Conservation (phyloP, 2,329 filamentous ascomycete genomes). For the Calonectria montana region DNA sequence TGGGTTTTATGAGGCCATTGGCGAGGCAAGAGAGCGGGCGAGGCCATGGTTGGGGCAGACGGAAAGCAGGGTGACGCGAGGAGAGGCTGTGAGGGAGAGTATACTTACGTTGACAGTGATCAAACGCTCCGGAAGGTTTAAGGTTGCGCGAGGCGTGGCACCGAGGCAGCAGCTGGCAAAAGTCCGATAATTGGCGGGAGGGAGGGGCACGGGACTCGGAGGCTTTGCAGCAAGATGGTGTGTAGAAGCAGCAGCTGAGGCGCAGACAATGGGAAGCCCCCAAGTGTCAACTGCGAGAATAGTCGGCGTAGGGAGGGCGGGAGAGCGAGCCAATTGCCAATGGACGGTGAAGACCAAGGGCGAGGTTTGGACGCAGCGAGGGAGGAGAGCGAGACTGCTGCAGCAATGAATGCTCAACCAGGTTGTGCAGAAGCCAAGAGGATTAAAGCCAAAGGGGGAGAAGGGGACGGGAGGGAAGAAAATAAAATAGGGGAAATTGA, state of each 20-base stretch:
- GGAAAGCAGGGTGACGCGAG: slow-evolving; percentile 7
- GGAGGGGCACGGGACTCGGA: slow-evolving; percentile 17
- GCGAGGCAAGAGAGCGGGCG: neutral
- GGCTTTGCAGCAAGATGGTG: slow-evolving; percentile 2
- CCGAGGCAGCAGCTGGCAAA: slow-evolving; percentile 30
- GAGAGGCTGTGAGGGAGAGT: slow-evolving; percentile 31
- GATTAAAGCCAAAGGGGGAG: neutral
- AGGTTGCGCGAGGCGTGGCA: slow-evolving; percentile 30
- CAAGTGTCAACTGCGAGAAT: slow-evolving; percentile 18
- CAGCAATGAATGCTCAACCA: neutral
- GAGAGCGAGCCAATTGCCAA: slow-evolving; percentile 36
- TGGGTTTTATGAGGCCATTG: slow-evolving; percentile 40
- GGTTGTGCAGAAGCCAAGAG: slow-evolving; percentile 1
- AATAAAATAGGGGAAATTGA: slow-evolving; percentile 33
- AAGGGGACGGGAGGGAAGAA: neutral
- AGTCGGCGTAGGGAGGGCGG: slow-evolving; percentile 22
- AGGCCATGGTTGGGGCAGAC: slow-evolving; percentile 5
- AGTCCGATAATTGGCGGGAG: slow-evolving; percentile 20
- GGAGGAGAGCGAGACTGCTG: neutral
- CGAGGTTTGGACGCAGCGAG: slow-evolving; percentile 15
- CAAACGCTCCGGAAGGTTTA: slow-evolving; percentile 8
- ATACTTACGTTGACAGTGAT: slow-evolving; percentile 36
- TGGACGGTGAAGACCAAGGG: slow-evolving; percentile 15
- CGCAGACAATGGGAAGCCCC: slow-evolving; percentile 29
- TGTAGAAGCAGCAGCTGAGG: neutral